These are phyloP conservation scores for Stachybotrys elegans DNA, from an alignment of 2,329 filamentous ascomycete genomes.

Conservation along the genomic window DNA sequence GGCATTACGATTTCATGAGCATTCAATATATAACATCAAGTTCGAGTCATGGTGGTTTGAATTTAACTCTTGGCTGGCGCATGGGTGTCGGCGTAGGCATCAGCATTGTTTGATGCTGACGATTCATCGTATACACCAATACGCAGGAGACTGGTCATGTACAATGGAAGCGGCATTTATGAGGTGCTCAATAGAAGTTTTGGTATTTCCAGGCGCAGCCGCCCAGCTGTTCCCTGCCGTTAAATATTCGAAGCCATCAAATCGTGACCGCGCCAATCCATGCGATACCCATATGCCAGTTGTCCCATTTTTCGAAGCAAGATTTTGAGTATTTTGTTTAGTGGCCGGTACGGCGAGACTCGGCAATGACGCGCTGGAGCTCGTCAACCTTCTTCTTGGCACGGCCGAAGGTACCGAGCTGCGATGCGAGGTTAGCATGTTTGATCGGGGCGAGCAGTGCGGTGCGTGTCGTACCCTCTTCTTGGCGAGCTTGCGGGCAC, in stretches of 20 bases:
- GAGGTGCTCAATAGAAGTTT: conserved; percentile 7
- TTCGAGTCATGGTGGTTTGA: too few relatives aligned
- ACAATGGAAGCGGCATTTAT: too few relatives aligned
- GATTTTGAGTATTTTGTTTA: conserved; percentile 30
- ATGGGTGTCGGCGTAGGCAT: too few relatives aligned
- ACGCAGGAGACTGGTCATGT: too few relatives aligned
- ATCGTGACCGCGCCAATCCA: conserved; percentile 32
- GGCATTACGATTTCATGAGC: too few relatives aligned
- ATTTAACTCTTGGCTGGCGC: too few relatives aligned
- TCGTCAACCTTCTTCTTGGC: conserved; percentile 99
- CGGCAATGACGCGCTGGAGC: conserved; percentile 95
- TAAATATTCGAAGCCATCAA: conserved; percentile 26
- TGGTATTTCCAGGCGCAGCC: conserved; percentile 26
- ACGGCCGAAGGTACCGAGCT: conserved; percentile 98
- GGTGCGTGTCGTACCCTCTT: conserved; percentile 81
- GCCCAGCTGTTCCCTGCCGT: conserved; percentile 16
- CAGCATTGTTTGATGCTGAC: too few relatives aligned
- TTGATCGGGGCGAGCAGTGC: not conserved
- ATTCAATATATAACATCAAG: too few relatives aligned
- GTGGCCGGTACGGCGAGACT: conserved; percentile 69
- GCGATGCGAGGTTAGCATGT: conserved; percentile 19
- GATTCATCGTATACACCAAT: too few relatives aligned
- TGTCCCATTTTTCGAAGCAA: conserved; percentile 17
- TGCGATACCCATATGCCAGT: conserved; percentile 23
- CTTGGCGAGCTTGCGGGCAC: conserved; percentile 98